phyloP scores from a whole-genome alignment of 176 grass and related monocot genomes.

The Rhynchospora tenuis region DNA sequence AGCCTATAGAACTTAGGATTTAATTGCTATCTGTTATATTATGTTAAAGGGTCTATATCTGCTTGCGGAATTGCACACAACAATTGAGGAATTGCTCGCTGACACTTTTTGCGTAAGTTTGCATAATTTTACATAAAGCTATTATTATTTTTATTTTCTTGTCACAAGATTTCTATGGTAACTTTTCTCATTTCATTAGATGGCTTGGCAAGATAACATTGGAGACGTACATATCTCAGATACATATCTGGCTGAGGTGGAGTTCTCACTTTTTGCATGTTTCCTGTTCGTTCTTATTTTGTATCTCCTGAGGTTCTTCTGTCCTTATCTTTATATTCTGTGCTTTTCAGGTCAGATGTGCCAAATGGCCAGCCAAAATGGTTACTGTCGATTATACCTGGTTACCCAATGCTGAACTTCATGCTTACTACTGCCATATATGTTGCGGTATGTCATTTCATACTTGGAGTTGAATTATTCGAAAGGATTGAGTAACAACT shows the following conservation, averaged over 20 bases:
- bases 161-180: neutral
- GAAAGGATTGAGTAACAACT: neutral
- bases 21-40: slow-evolving; percentile 31
- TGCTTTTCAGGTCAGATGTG: slow-evolving; percentile 60
- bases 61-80: slow-evolving; percentile 91
- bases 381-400: slow-evolving; percentile 76
- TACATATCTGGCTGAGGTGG: slow-evolving; percentile 98
- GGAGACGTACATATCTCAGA: slow-evolving; percentile 97
- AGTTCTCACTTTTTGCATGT: slow-evolving; percentile 4
- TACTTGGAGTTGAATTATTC: neutral
- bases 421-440: slow-evolving; percentile 98
- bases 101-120: slow-evolving; percentile 90
- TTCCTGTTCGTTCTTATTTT: neutral
- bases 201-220: slow-evolving; percentile 98
- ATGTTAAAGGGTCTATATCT: slow-evolving; percentile 76
- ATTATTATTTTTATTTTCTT: neutral
- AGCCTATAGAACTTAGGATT: slow-evolving; percentile 28
- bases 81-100: slow-evolving; percentile 77
- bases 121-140: neutral
- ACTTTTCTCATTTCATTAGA: slow-evolving; percentile 33
- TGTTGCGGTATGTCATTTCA: slow-evolving; percentile 55
- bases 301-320: neutral
- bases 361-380: slow-evolving; percentile 90
- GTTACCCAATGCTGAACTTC: slow-evolving; percentile 92
- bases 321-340: neutral